Conservation (phyloP, 371 early-diverging fungal genomes). For the Apophysomyces sp. region DNA sequence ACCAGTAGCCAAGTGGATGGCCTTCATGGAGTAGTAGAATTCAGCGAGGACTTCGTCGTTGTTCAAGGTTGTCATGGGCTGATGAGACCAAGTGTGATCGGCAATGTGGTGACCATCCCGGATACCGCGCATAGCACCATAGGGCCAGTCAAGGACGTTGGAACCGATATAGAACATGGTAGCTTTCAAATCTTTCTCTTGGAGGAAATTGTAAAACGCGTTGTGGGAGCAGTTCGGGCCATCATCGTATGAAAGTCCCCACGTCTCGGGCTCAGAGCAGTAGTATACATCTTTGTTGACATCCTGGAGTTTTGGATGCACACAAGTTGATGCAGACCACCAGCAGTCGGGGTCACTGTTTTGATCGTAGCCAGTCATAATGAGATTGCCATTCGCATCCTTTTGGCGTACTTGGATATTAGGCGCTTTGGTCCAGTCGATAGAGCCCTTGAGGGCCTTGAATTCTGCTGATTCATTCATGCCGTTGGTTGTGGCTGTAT, state of each 20-base stretch:
- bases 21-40: constrained; percentile 67
- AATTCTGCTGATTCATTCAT: constrained; percentile 34
- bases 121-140: constrained; percentile 52
- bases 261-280: constrained; percentile 54
- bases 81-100: constrained; percentile 74
- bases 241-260: constrained; percentile 69
- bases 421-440: constrained; percentile 27
- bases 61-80: constrained; percentile 61
- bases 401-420: constrained; percentile 18
- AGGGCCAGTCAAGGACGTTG: constrained; percentile 58
- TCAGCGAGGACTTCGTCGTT: constrained; percentile 75
- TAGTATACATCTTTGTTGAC: constrained; percentile 46
- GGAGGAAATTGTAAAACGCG: constrained; percentile 44
- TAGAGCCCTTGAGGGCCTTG: constrained; percentile 23
- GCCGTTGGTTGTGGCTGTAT: constrained; percentile 32
- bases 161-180: constrained; percentile 75
- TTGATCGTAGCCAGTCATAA: constrained; percentile 20
- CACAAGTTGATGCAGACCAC: constrained; percentile 50
- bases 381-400: constrained; percentile 15
- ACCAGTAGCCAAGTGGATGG: constrained; percentile 57
- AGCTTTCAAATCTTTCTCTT: constrained; percentile 53
- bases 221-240: constrained; percentile 63
- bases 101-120: constrained; percentile 70
- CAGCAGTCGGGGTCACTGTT: constrained; percentile 49
- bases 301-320: constrained; percentile 33